These are phyloP conservation scores for Paralagenidium karlingii DNA, from an alignment of 352 stramenopile genomes.

Conservation along the genomic window DNA sequence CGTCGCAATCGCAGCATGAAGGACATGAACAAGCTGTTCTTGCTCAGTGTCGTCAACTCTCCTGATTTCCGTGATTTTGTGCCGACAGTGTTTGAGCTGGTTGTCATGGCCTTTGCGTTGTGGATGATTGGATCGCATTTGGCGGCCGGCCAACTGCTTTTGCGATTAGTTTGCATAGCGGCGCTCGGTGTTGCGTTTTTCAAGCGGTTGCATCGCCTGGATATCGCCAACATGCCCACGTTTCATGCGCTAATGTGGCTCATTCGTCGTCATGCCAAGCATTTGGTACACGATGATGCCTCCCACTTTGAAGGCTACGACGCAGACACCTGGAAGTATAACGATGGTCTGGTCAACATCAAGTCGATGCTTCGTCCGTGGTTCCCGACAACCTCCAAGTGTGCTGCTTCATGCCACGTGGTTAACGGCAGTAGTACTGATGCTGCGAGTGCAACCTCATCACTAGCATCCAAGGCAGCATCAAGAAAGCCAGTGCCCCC, in stretches of 20 bases:
- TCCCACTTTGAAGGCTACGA: slow-evolving; percentile 19
- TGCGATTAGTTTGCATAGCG: too few species aligned
- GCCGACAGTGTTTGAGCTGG: not conserved
- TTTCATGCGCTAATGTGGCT: slow-evolving; percentile 49
- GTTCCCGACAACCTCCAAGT: too few species aligned
- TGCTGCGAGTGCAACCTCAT: too few species aligned
- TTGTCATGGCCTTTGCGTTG: not conserved
- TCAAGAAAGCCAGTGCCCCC: not conserved
- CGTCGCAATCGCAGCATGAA: not conserved
- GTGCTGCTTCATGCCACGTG: too few species aligned
- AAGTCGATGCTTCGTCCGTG: slow-evolving; percentile 54
- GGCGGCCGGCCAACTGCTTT: too few species aligned
- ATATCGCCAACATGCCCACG: slow-evolving; percentile 49
- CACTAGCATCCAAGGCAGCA: slow-evolving; percentile 3
- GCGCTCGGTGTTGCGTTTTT: slow-evolving; percentile 15
- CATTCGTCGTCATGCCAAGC: slow-evolving; percentile 31
- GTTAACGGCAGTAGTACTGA: too few species aligned
- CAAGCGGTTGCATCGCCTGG: slow-evolving; percentile 23
- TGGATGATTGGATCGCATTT: not conserved
- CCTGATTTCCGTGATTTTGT: not conserved
- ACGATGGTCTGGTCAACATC: slow-evolving; percentile 65
- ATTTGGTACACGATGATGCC: not conserved
- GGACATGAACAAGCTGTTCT: slow-evolving; percentile 8
- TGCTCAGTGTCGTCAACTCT: slow-evolving; percentile 9
- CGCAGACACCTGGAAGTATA: slow-evolving; percentile 34